phyloP scores from a whole-genome alignment of 129 eudicot genomes.

The Flaveria sonorensis region DNA sequence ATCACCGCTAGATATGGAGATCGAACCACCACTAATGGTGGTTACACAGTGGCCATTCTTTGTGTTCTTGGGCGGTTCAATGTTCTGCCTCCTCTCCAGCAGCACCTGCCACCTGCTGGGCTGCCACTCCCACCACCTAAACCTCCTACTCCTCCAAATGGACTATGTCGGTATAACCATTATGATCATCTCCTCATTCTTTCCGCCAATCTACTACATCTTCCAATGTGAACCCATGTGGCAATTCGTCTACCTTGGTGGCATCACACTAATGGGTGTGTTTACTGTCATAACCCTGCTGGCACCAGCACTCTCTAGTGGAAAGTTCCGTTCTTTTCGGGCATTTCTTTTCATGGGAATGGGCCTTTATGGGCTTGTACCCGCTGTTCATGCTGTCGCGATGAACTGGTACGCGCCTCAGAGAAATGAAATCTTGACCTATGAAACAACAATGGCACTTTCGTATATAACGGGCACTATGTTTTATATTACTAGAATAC shows the following conservation, averaged over 20 bases:
- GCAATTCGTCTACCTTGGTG: constrained; percentile 69
- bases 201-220: constrained; percentile 44
- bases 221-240: constrained; percentile 69
- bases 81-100: constrained; percentile 92
- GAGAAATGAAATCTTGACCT: constrained; percentile 58
- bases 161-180: constrained; percentile 72
- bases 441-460: constrained; percentile 65
- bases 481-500: constrained; percentile 67
- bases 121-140: constrained; percentile 72
- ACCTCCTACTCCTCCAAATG: constrained; percentile 54
- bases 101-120: constrained; percentile 79
- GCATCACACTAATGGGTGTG: constrained; percentile 62
- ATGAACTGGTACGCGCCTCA: constrained; percentile 71
- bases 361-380: constrained; percentile 77
- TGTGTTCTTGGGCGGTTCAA: constrained; percentile 69
- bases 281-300: constrained; percentile 63
- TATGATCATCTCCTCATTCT: constrained; percentile 88
- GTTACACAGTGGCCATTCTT: constrained; percentile 69
- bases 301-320: constrained; percentile 61
- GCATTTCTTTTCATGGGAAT: constrained; percentile 68
- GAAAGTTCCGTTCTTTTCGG: constrained; percentile 58
- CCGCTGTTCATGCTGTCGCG: constrained; percentile 61
- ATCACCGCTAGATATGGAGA: constrained; percentile 12
- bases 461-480: constrained; percentile 68
- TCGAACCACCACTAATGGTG: constrained; percentile 22